Conservation (phyloP, 805 yeast genomes). For the Metschnikowia arizonensis region DNA sequence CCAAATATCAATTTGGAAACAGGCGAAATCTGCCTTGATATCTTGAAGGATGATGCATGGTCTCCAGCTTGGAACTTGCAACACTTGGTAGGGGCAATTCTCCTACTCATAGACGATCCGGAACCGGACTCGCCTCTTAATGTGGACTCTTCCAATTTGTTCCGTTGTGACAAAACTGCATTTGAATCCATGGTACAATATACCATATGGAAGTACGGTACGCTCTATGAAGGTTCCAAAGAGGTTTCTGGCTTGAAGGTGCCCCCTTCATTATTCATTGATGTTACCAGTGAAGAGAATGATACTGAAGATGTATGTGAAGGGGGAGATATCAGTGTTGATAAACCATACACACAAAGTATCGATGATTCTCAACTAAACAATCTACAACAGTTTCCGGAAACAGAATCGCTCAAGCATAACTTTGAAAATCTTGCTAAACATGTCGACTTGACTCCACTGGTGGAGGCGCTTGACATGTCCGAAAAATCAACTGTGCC, state of each 20-base stretch:
- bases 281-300: not conserved
- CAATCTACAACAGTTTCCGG: conserved; percentile 1
- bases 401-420: conserved; percentile 1
- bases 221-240: conserved; percentile 20
- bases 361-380: not conserved
- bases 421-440: not conserved
- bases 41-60: conserved; percentile 56
- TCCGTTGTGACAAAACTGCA: conserved; percentile 40
- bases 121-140: conserved; percentile 71
- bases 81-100: conserved; percentile 52
- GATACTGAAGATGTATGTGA: not conserved
- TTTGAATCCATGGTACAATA: conserved; percentile 40
- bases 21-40: conserved; percentile 71
- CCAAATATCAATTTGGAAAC: conserved; percentile 40
- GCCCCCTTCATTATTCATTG: not conserved
- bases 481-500: not conserved
- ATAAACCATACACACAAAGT: too few relatives aligned
- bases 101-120: conserved; percentile 56
- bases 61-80: conserved; percentile 70
- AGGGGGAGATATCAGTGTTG: too few relatives aligned
- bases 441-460: not conserved
- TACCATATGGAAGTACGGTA: conserved; percentile 37
- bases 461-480: not conserved
- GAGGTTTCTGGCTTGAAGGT: conserved; percentile 11
- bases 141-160: conserved; percentile 62